Conservation (phyloP, 2,329 filamentous ascomycete species). For the Sporothrix globosa region DNA sequence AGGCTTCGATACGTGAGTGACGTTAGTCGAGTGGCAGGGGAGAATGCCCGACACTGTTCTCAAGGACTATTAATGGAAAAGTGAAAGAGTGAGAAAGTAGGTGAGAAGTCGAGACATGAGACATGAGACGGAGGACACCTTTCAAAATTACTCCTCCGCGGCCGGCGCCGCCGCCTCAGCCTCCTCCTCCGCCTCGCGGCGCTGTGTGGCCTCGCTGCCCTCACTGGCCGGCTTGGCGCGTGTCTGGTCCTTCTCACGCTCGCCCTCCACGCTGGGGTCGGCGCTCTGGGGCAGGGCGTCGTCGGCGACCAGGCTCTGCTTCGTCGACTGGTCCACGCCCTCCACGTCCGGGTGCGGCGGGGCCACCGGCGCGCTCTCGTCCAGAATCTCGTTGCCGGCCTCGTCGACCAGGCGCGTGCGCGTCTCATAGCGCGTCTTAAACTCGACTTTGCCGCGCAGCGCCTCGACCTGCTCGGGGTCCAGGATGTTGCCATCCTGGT, state of each 20-base stretch:
- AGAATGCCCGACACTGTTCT: background rate
- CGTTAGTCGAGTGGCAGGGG: background rate
- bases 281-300: conserved; percentile 48
- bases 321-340: conserved; percentile 63
- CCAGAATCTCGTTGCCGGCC: conserved; percentile 73
- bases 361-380: conserved; percentile 51
- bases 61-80: background rate
- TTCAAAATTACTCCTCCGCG: conserved; percentile 3
- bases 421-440: conserved; percentile 96
- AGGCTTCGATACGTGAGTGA: background rate
- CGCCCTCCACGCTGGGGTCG: conserved; percentile 60
- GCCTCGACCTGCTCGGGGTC: conserved; percentile 79
- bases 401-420: conserved; percentile 81
- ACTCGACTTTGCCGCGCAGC: conserved; percentile 89
- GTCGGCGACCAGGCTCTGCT: conserved; percentile 44
- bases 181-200: background rate
- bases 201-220: conserved; percentile 56
- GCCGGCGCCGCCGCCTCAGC: background rate
- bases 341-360: conserved; percentile 65
- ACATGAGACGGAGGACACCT: background rate
- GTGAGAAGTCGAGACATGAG: background rate
- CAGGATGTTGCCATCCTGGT: conserved; percentile 89
- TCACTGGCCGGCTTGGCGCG: conserved; percentile 67
- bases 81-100: background rate
- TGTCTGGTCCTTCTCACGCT: conserved; percentile 59